Evolutionary conservation across 345 rosid species (phyloP).

Genomic region (Gossypium anomalum): DNA sequence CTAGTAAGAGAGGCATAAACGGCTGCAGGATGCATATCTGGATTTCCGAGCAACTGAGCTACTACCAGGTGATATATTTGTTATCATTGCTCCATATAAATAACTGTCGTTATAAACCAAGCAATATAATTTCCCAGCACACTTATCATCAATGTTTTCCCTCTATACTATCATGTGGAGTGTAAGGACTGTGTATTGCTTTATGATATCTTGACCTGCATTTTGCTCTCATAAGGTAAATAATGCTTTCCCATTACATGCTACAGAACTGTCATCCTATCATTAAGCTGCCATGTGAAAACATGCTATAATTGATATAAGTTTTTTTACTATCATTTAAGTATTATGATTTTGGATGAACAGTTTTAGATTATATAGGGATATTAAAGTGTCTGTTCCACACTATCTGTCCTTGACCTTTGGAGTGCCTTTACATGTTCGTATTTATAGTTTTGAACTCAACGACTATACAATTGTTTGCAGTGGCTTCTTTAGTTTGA

Average conservation of each 20-base stretch:
- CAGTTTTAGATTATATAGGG: not conserved
- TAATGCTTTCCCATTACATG: too few relatives aligned
- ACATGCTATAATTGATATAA: not conserved
- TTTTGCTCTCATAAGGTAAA: too few relatives aligned
- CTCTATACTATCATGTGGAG: not conserved
- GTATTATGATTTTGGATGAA: not conserved
- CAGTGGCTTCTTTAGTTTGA: too few relatives aligned
- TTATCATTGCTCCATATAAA: too few relatives aligned
- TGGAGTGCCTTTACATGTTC: not conserved
- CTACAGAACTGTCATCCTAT: not conserved
- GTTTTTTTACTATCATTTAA: not conserved
- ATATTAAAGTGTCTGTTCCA: not conserved
- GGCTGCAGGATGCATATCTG: not conserved
- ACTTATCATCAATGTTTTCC: not conserved
- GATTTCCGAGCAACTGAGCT: not conserved
- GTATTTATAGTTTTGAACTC: not conserved
- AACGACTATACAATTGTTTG: too few relatives aligned
- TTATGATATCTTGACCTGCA: too few relatives aligned
- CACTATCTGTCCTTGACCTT: not conserved
- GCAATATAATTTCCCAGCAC: not conserved
- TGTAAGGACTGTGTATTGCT: not conserved
- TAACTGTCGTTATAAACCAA: not conserved
- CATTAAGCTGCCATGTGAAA: not conserved
- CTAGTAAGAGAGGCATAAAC: too few relatives aligned
- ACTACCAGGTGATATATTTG: not conserved